Conservation (phyloP, 2,329 filamentous ascomycete genomes). For the Calonectria pteridis region DNA sequence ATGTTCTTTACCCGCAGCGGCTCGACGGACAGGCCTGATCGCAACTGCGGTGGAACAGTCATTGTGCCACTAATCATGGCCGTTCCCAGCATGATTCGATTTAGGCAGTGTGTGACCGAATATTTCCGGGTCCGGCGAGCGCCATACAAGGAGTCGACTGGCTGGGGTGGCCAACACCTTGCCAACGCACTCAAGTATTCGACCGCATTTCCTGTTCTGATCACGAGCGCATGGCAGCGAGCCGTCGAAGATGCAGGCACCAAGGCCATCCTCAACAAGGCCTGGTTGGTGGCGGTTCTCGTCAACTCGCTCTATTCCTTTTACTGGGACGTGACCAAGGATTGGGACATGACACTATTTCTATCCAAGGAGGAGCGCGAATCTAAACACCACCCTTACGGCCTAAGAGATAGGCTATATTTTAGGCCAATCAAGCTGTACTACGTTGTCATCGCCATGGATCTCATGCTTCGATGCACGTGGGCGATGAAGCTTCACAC, state of each 20-base stretch:
- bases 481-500: constrained; percentile 92
- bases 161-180: constrained; percentile 87
- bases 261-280: constrained; percentile 61
- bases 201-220: constrained; percentile 92
- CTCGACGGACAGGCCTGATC: constrained; percentile 84
- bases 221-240: constrained; percentile 81
- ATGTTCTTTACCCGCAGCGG: constrained; percentile 84
- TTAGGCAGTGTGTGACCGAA: constrained; percentile 93
- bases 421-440: constrained; percentile 82
- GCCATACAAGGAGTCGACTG: constrained; percentile 66
- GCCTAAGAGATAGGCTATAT: constrained; percentile 79
- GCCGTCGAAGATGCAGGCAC: constrained; percentile 61
- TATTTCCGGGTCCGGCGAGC: constrained; percentile 77
- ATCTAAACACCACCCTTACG: constrained; percentile 78
- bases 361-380: constrained; percentile 68
- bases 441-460: constrained; percentile 83
- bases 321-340: constrained; percentile 97
- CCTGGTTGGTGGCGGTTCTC: constrained; percentile 79
- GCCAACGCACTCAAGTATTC: constrained; percentile 96
- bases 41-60: constrained; percentile 82
- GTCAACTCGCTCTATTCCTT: constrained; percentile 95
- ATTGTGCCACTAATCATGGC: constrained; percentile 88
- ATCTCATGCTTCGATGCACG: constrained; percentile 86
- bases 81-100: constrained; percentile 84
- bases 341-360: constrained; percentile 95